Base-by-base conservation (phyloP, 1,284 basidiomycete genomes). In the Fomitiporia mediterranea region DNA sequence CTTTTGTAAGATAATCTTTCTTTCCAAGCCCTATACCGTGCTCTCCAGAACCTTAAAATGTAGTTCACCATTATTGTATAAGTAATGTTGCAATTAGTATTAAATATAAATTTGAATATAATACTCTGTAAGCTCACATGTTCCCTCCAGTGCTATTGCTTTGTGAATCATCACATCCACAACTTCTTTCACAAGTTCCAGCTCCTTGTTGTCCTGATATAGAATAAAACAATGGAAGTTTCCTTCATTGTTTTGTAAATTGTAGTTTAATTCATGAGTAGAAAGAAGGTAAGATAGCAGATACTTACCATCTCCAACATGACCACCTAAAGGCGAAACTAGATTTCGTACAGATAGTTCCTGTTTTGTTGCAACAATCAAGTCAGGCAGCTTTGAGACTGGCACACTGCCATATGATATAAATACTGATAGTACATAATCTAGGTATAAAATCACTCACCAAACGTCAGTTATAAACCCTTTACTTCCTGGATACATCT, bases 381-480 rank as follows among this genome's bases (percentile, higher is more conserved):
- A 75, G 62, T 84, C 77, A 3, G 89, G 83, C 15, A 85, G 76
- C 46, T 78, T 76, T 1, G 88, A 88, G 6, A 89, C 86, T 2
- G 90, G 90, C 34, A 94, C 91, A 65, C 92, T 94, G 67, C 70
- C 70, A 2, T 3, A 19, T 17, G 67, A 77, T 75, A 17, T 28
- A 11, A 78, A 66, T 73, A 30, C 8, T 66, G 58, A 65, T 74
- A 11, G 66, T 67, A 23, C 61, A 61, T 21, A 66, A 65, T 60
- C 74, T 73, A 28, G 74, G 57, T 44, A 74, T 70, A 62, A 73
- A 72, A 57, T 73, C 9, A 60, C 68, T 49, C 64, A 85, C 89
- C 90, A 92, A 43, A 92, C 89, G 69, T 94, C 93, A 0, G 93
- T 95, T 4, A 89, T 89, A 89, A 91, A 94, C 58, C 84, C 86